These are phyloP conservation scores for Boletales sp. DNA, from an alignment of 768 basidiomycete species.

Conservation along the genomic window DNA sequence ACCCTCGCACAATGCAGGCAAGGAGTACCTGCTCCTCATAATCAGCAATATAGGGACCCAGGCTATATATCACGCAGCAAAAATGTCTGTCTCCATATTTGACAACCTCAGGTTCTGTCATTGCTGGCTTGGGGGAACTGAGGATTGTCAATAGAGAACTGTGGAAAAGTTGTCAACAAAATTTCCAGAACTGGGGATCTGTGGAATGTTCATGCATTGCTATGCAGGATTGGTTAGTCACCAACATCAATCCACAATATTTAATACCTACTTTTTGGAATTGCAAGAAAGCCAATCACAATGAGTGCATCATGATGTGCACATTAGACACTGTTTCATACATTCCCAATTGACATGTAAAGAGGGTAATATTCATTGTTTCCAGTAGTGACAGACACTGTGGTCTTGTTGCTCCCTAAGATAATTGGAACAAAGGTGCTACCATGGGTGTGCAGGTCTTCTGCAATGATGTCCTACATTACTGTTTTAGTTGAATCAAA, in stretches of 20 bases:
- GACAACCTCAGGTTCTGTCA: not conserved
- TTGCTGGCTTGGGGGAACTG: not conserved
- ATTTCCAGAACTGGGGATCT: not conserved
- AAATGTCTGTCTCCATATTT: not conserved
- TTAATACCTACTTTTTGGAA: not conserved
- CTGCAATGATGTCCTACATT: not conserved
- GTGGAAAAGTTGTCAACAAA: not conserved
- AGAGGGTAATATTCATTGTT: not conserved
- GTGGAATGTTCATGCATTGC: not conserved
- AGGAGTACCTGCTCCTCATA: constrained; percentile 2
- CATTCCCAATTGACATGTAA: constrained; percentile 2
- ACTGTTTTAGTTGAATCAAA: not conserved
- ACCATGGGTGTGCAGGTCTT: not conserved
- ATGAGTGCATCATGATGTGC: not conserved
- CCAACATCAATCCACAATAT: not conserved
- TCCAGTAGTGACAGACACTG: not conserved
- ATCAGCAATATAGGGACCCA: constrained; percentile 3
- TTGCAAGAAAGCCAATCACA: not conserved
- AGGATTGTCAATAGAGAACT: not conserved
- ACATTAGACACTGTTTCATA: not conserved
- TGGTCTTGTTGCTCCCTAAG: constrained; percentile 1
- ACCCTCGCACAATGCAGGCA: not conserved
- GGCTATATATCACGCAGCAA: not conserved
- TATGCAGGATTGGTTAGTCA: not conserved
- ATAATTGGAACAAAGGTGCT: not conserved